Evolutionary conservation across 139 green algal species (phyloP), one percentile per base, ranked within the genome.

Genomic region (Asterochloris sp.): DNA sequence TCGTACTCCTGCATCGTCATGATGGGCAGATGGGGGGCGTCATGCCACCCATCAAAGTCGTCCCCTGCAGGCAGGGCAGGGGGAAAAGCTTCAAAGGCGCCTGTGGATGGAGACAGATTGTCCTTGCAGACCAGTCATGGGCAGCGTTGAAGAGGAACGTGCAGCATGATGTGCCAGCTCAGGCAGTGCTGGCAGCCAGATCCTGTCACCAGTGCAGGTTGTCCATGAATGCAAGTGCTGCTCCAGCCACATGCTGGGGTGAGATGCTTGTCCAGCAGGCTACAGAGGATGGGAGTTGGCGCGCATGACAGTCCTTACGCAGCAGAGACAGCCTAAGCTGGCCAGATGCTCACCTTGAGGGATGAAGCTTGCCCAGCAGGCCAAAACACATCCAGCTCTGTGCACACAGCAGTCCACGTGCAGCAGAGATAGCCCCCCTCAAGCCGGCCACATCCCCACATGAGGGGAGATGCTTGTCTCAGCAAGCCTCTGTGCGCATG

Each of bases 351-450:
- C 19, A 80, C 76, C 76, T 80, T 19, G 13, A 21, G 54, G 76
- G 60, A 69, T n/a, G 60, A 80, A 69, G 21, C 60, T 80, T 61
- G 27, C 61, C 19, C 54, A 73, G 16, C 97, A 87, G 76, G 97
- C 91, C 81, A 96, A 6, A 2, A 54, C 38, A 54, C 38, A 2
- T 54, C 38, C 38, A 54, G 38, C 38, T 54, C 38, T 6, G 23
- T 27, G 21, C 23, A 12, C 69, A 76, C 9, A 29, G 69, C 69
- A 76, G 24, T 71, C 66, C 17, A 24, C 66, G 8, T 71, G 66
- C 21, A 24, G 19, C 17, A 26, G 19, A 26, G 66, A 71, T 8
- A 71, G 21, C 19, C 19, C 66, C 66, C 12, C 11, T 0, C 13
- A 47, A 54, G 69, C 24, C 29, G 69, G 15, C 0, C 28, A 15